phyloP scores from a whole-genome alignment of 805 yeast genomes.

The Schwanniomyces pseudopolymorphus region DNA sequence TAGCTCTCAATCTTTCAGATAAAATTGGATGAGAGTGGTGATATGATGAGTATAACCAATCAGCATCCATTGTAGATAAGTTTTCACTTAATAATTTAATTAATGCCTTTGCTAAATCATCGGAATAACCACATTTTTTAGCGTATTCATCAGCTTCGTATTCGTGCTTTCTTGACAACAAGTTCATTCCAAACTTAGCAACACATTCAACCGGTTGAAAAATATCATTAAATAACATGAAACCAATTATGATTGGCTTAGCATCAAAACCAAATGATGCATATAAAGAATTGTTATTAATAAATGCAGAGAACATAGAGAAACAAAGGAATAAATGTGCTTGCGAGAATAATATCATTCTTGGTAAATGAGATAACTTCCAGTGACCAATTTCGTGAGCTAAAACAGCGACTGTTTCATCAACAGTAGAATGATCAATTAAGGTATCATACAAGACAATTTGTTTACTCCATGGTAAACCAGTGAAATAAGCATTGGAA shows the following conservation, averaged over 20 bases:
- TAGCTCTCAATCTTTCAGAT: conserved; percentile 81
- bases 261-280: conserved; percentile 72
- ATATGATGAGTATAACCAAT: conserved; percentile 84
- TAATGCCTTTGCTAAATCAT: conserved; percentile 67
- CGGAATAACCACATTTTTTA: conserved; percentile 66
- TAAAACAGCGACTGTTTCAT: conserved; percentile 87
- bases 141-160: conserved; percentile 93
- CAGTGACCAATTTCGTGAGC: conserved; percentile 99
- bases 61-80: conserved; percentile 83
- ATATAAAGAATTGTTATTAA: conserved; percentile 76
- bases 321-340: conserved; percentile 63
- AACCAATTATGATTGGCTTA: conserved; percentile 79
- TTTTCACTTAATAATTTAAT: conserved; percentile 78
- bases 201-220: conserved; percentile 74
- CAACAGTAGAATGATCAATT: conserved; percentile 71
- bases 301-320: conserved; percentile 74
- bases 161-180: conserved; percentile 81
- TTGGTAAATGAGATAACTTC: conserved; percentile 86
- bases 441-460: conserved; percentile 92
- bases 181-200: conserved; percentile 63
- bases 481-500: conserved; percentile 95
- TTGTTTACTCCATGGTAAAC: conserved; percentile 95
- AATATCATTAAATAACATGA: conserved; percentile 74
- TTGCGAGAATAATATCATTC: conserved; percentile 66
- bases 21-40: conserved; percentile 90